Percentiles rank a stretch among this genome's conserved stretches.
phyloP scores from a whole-genome alignment of 2,329 filamentous ascomycete species.

The Clonostachys rosea region DNA sequence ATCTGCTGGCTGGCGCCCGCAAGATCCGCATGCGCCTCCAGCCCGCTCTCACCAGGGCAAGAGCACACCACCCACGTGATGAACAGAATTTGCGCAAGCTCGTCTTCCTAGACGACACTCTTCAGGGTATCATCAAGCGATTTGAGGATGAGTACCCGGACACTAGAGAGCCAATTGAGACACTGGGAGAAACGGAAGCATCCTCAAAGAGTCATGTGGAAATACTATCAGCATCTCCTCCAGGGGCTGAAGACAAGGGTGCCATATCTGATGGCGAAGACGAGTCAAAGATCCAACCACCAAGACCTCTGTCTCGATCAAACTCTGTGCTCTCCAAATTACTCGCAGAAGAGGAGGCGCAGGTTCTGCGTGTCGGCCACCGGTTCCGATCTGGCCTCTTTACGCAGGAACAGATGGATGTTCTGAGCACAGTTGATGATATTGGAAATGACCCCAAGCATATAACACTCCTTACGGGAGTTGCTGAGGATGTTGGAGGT shows the following conservation, averaged over 20 bases:
- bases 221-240: slow-evolving; percentile 13
- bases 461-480: slow-evolving; percentile 47
- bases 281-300: slow-evolving; percentile 36
- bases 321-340: slow-evolving; percentile 50
- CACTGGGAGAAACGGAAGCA: neutral
- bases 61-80: slow-evolving; percentile 62
- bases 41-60: slow-evolving; percentile 72
- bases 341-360: slow-evolving; percentile 53
- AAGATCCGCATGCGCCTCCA: slow-evolving; percentile 84
- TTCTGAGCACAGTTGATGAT: slow-evolving; percentile 43
- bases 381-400: slow-evolving; percentile 50
- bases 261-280: slow-evolving; percentile 42
- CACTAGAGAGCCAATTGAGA: slow-evolving; percentile 47
- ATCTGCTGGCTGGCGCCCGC: slow-evolving; percentile 78
- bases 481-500: slow-evolving; percentile 60
- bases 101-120: slow-evolving; percentile 80
- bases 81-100: slow-evolving; percentile 78
- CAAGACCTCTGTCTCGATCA: slow-evolving; percentile 38
- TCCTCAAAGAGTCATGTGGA: slow-evolving; percentile 2
- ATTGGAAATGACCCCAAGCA: slow-evolving; percentile 46
- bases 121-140: slow-evolving; percentile 86
- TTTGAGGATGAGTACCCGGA: slow-evolving; percentile 97
- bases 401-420: slow-evolving; percentile 44
- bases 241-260: slow-evolving; percentile 18
- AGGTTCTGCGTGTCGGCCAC: slow-evolving; percentile 49